Conservation (phyloP, 2,329 filamentous ascomycete species). For the Penicillium sp. region DNA sequence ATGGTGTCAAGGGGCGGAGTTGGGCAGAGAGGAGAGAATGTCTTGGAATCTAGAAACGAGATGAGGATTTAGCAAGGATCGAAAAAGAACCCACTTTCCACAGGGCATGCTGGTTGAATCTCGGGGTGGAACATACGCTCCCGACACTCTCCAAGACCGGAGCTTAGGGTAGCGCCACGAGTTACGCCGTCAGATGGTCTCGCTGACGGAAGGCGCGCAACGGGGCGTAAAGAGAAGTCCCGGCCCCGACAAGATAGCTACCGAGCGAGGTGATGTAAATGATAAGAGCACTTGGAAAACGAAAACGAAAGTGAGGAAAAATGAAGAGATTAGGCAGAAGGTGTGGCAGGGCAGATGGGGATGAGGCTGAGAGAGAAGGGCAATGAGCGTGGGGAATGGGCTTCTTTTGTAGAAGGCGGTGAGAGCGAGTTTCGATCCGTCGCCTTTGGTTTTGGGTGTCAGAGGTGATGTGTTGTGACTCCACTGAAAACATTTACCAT, state of each 20-base stretch:
- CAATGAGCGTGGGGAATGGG: conserved; percentile 24
- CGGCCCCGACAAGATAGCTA: neutral
- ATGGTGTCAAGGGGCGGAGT: conserved; percentile 30
- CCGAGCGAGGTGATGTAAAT: neutral
- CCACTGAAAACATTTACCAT: neutral
- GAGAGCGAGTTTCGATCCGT: conserved; percentile 12
- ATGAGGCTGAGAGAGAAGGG: conserved; percentile 29
- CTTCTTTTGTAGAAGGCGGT: conserved; percentile 31
- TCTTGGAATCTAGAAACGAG: neutral
- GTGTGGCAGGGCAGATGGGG: conserved; percentile 21
- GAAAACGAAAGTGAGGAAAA: conserved; percentile 10
- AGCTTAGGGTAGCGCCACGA: conserved; percentile 22
- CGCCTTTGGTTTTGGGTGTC: neutral
- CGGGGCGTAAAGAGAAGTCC: neutral
- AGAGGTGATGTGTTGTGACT: neutral
- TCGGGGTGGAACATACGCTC: conserved; percentile 8
- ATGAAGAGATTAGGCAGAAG: conserved; percentile 23
- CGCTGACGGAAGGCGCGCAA: neutral
- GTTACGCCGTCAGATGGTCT: conserved; percentile 17
- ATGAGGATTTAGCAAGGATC: neutral
- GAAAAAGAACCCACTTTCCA: neutral
- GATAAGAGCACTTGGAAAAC: conserved; percentile 4
- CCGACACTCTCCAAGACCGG: conserved; percentile 11
- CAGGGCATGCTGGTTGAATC: neutral
- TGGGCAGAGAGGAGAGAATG: neutral